Base-by-base conservation (phyloP, 345 rosid species). In the Salix viminalis region DNA sequence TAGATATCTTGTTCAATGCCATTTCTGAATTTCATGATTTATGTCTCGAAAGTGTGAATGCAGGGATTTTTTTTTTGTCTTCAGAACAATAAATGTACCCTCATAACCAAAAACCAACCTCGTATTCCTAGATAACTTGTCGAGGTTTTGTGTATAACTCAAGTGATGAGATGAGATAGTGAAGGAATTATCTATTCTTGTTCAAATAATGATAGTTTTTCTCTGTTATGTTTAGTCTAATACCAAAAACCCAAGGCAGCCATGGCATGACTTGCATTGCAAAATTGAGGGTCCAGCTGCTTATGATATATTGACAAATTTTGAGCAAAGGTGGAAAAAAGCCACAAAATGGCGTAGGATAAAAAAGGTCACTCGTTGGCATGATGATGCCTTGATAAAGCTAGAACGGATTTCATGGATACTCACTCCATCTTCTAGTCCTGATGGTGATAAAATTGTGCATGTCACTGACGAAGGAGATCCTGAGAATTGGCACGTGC, bases 251-350 rank as follows among this genome's bases (percentile, higher is more conserved):
- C 96, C 96, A n/a, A 87, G 96, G 76, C 90, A 91, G 82, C 93
- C 96, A 1, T 91, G 96, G 96, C 96, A 91, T 75, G 96, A 91
- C 78, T 60, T 88, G 60, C 96, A 91, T 70, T 91, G 93, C 80
- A 91, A 86, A 79, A 79, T 91, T 28, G 96, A 90, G 74, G 93
- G 96, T 37, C 90, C 93, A 65, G 96, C 93, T 72, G 93, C 96
- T 54, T 84, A 89, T 70, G 93, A 91, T 76, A 75, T 90, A 81
- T 70, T 88, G 74, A 86, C 76, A 70, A 91, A 89, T 70, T 91
- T 91, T 69, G 91, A 88, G 58, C 93, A 91, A 82, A 83, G 93
- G 82, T 91, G 92, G 92, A 84, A 68, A 67, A 90, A 87, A 71
- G 84, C 83, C 65, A 75, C 88, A 42, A 86, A 89, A 76, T 88